Percentiles rank a stretch among this genome's conserved stretches.
These are phyloP conservation scores for Penicillium desertorum DNA, from an alignment of 495 filamentous ascomycete species.

Conservation along the genomic window DNA sequence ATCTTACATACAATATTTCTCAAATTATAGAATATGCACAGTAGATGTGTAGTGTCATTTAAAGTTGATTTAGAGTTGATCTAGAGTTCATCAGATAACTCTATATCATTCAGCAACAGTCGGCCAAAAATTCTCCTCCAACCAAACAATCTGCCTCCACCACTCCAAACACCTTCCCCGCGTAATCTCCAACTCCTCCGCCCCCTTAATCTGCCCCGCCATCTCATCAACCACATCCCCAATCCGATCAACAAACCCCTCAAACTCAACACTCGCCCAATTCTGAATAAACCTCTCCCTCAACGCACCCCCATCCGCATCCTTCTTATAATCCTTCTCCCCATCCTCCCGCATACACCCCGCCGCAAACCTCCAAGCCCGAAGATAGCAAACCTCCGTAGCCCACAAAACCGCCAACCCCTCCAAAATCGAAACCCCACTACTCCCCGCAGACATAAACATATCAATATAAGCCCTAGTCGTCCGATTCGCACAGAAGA, in stretches of 20 bases:
- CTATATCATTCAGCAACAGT: constrained; percentile 10
- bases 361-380: constrained; percentile 59
- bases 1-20: constrained; percentile 19
- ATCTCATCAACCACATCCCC: constrained; percentile 46
- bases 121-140: constrained; percentile 56
- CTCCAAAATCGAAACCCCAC: constrained; percentile 54
- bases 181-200: constrained; percentile 35
- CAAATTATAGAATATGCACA: background rate
- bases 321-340: constrained; percentile 19
- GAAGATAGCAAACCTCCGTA: constrained; percentile 64
- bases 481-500: constrained; percentile 40
- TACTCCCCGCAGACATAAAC: constrained; percentile 51
- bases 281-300: constrained; percentile 64
- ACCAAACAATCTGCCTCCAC: constrained; percentile 54
- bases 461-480: constrained; percentile 56
- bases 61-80: background rate
- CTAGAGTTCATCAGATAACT: background rate
- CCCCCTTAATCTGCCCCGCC: constrained; percentile 40
- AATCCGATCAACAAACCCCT: constrained; percentile 51
- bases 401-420: constrained; percentile 72
- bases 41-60: background rate
- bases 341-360: constrained; percentile 26
- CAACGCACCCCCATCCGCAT: constrained; percentile 62
- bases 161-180: constrained; percentile 41
- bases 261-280: constrained; percentile 62